Evolutionary conservation across 257 asterid genomes (phyloP).

Genomic region (Jacaranda mimosifolia): DNA sequence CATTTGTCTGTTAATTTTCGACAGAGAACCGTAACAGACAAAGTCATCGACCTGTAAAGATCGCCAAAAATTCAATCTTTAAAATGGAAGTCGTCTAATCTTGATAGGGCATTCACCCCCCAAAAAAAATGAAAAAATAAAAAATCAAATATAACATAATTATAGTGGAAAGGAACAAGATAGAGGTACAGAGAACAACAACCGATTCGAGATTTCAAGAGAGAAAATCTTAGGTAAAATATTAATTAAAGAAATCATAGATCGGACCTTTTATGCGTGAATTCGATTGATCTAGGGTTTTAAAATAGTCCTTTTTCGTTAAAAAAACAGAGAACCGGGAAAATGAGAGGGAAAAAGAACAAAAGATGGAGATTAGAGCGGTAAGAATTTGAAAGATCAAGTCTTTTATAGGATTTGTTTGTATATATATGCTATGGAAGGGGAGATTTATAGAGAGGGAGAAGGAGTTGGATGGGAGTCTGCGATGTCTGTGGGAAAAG

Average conservation of each 20-base stretch:
- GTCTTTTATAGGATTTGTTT: conserved; percentile 48
- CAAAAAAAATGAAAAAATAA: neutral
- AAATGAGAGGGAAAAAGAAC: conserved; percentile 12
- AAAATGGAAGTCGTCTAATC: conserved; percentile 6
- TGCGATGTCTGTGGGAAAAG: conserved; percentile 28
- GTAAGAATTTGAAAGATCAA: conserved; percentile 50
- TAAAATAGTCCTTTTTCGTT: neutral
- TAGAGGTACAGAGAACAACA: neutral
- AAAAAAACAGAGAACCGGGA: neutral
- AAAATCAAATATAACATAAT: neutral
- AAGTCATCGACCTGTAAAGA: conserved; percentile 2
- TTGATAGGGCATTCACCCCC: neutral
- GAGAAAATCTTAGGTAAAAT: too few species aligned
- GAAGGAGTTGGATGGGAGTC: conserved; percentile 31
- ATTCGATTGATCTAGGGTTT: conserved; percentile 54
- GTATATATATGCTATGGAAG: conserved; percentile 37
- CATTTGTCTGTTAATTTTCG: conserved; percentile 1
- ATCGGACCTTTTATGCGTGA: conserved; percentile 42
- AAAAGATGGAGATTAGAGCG: conserved; percentile 43
- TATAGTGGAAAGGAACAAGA: conserved; percentile 1
- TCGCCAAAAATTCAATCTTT: neutral
- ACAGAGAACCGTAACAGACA: neutral
- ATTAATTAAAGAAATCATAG: conserved; percentile 16
- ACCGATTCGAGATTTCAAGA: neutral
- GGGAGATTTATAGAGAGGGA: conserved; percentile 39